Base-by-base conservation (phyloP, 2,329 filamentous ascomycete species). In the Lachnellula cervina region DNA sequence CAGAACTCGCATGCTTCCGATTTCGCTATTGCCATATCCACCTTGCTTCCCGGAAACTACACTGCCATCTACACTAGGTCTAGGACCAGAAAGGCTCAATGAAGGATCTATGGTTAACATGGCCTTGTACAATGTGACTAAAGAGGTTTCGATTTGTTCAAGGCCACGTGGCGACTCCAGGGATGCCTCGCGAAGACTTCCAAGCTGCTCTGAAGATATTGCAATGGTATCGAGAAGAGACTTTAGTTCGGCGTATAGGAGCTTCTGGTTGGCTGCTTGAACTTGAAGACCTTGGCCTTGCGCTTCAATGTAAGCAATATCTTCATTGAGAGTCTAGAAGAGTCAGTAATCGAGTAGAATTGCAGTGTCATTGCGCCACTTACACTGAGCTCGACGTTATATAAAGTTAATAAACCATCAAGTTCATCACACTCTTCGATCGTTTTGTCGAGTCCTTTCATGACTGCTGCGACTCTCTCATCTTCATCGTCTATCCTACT, bases 261-360 rank as follows among this genome's bases (percentile, higher is more conserved):
- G 80, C 71, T 96, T 96, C 70, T 99, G 94, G 66, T 99, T 99
- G 42, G 94, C 90, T 19, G 93, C 93, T 72, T 97, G 94, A 6
- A 99, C 93, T 68, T 99, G 94, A 47, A 99, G 77, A 76, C 94
- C 94, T 73, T 99, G 93, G 6, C 90, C 92, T 72, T 99, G 94
- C 2, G 94, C 91, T 74, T 99, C 94, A 62, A 99, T 97, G 69
- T 95, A 97, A 3, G 91, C 87, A 64, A 99, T 95, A 66, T 99
- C 94, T 49, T 97, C 93, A 55, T 92, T 91, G 32, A 99, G 79
- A 49, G 92, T 97, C 88, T 95, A 67, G 23, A 51, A 46, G 13
- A 44, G 57, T 69, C 52, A 69, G 64, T 44, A 50, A 45, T 11
- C 38, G 5, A 37, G 21, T 40, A 25, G 19, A 37, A 52, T 53